Evolutionary conservation across 148 eudicot genomes (phyloP).

Genomic region (Silene latifolia): DNA sequence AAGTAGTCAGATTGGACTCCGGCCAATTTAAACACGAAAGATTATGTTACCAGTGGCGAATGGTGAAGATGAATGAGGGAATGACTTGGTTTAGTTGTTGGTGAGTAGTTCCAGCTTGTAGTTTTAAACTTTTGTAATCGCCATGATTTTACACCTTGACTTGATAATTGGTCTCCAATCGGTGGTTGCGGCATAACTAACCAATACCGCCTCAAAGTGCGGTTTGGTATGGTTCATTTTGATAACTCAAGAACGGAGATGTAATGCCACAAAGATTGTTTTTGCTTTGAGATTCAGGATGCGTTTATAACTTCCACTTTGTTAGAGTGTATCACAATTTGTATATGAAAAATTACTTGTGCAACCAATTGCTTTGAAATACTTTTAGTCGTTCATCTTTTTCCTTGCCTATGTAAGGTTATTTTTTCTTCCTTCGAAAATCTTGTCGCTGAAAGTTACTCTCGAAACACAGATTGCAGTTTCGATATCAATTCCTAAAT

Average conservation of each 20-base stretch:
- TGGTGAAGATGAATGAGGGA: not conserved
- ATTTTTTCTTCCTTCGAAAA: not conserved
- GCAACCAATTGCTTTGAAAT: not conserved
- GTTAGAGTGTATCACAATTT: too few species aligned
- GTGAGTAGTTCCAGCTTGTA: not conserved
- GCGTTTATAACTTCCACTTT: too few species aligned
- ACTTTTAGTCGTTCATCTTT: not conserved
- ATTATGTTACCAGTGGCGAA: not conserved
- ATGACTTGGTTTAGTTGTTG: not conserved
- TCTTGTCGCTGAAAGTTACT: not conserved
- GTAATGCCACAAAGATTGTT: too few species aligned
- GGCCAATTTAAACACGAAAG: not conserved
- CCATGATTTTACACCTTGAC: too few species aligned
- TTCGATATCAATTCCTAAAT: constrained; percentile 39
- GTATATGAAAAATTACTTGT: not conserved
- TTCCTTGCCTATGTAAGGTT: not conserved
- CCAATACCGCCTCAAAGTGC: too few species aligned
- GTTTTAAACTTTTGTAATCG: too few species aligned
- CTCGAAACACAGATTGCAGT: constrained; percentile 22
- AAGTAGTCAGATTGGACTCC: too few species aligned
- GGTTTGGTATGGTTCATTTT: too few species aligned
- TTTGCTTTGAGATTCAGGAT: too few species aligned
- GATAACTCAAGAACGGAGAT: too few species aligned
- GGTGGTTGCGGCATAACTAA: too few species aligned
- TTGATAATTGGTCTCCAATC: too few species aligned